Evolutionary conservation across 75 land plant species (phyloP).

Genomic region (Pinus albicaulis): DNA sequence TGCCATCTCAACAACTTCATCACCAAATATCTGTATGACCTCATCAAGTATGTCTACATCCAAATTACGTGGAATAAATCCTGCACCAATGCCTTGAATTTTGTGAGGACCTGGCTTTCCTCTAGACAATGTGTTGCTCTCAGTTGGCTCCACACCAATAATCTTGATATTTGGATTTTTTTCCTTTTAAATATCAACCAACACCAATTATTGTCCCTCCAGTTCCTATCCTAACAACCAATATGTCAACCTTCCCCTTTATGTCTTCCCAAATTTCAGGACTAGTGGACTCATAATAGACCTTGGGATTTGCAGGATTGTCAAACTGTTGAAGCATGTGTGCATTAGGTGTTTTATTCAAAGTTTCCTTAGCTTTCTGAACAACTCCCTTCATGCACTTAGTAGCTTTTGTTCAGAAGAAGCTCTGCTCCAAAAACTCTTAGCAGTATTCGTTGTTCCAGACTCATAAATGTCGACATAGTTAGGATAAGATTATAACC

Average conservation of each 20-base stretch:
- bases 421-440: conserved; percentile 92
- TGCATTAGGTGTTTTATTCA: conserved; percentile 75
- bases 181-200: conserved; percentile 61
- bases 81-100: conserved; percentile 29
- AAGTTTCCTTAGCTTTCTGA: conserved; percentile 81
- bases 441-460: conserved; percentile 78
- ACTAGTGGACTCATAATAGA: conserved; percentile 83
- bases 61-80: conserved; percentile 73
- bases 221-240: conserved; percentile 85
- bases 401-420: conserved; percentile 73
- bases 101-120: conserved; percentile 73
- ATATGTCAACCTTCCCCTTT: conserved; percentile 69
- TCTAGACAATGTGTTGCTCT: not conserved
- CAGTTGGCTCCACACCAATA: no score
- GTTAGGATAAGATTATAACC: conserved; percentile 87
- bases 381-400: conserved; percentile 93
- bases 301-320: no score
- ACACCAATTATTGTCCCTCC: conserved; percentile 84
- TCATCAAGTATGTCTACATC: conserved; percentile 76
- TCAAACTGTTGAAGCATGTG: conserved; percentile 69
- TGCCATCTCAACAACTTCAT: conserved; percentile 86
- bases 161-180: conserved; percentile 78
- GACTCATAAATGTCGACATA: conserved; percentile 95
- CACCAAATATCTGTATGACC: conserved; percentile 79
- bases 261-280: conserved; percentile 96